Evolutionary conservation across 345 rosid genomes (phyloP), one percentile per base, ranked within the genome.

Genomic region (Psidium guajava): DNA sequence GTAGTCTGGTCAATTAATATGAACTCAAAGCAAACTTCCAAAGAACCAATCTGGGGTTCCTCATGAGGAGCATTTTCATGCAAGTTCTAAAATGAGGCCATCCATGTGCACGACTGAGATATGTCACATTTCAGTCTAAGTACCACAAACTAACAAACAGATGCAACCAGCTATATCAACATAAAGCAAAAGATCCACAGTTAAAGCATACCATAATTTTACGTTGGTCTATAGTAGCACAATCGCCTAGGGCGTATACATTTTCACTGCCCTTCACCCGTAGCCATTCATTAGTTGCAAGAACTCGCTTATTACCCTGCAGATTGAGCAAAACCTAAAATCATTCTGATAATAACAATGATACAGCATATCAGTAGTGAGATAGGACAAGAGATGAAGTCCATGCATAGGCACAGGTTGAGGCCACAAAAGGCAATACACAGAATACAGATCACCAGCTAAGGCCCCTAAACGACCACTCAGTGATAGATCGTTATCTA

Each of bases 221-320:
- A 5, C 98, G 99, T 87, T 98, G 99, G 91, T 91, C 91, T 57
- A 96, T 94, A 22, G 98, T 90, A 83, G 99, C 98, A 89, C 99
- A 98, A 87, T 98, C 99, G 84, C 99, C 99, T 81, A 96, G 92
- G 87, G 97, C 98, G 82, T 93, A 96, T 36, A 95, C 97, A 85
- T 92, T 90, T 75, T 92, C 95, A 89, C 92, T 88, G 80, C 93
- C 99, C 89, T 96, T 96, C 82, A 98, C 99, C 57, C 87, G 91
- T 83, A 98, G 89, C 99, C 99, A 98, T 87, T 96, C 99, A 85
- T 96, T 87, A 56, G 99, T 95, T 20, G 94, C 95, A 69, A 98
- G 90, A 52, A 88, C 91, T 53, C 96, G 95, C 81, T 98, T 92
- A 47, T 94, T 92, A 36, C 89, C 92, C 98, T 95, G 90, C 83